Evolutionary conservation across 805 yeast species (phyloP).

Genomic region (Yarrowia phangngaensis): DNA sequence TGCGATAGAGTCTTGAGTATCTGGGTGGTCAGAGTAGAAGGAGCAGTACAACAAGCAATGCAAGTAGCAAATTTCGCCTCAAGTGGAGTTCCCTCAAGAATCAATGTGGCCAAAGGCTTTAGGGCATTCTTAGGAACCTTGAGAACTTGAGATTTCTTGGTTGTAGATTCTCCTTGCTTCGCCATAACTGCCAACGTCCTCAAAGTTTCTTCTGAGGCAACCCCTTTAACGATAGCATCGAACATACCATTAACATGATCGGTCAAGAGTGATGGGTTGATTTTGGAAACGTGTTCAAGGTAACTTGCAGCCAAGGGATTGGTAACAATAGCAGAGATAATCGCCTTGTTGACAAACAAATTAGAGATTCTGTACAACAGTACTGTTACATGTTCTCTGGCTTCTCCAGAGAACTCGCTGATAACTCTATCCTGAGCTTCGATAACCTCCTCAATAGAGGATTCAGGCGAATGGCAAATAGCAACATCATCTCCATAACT

Average conservation of each 20-base stretch:
- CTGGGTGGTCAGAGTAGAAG: neutral
- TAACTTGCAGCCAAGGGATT: conserved; percentile 50
- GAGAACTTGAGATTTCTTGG: conserved; percentile 4
- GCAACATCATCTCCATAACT: conserved; percentile 43
- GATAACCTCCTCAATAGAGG: conserved; percentile 2
- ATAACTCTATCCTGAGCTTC: conserved; percentile 14
- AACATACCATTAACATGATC: conserved; percentile 52
- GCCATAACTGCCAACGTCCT: conserved; percentile 14
- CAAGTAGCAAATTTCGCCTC: conserved; percentile 25
- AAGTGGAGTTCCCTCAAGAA: neutral
- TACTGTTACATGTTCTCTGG: conserved; percentile 32
- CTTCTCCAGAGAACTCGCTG: neutral
- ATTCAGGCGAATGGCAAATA: neutral
- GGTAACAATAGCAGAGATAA: conserved; percentile 52
- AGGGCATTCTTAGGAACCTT: conserved; percentile 6
- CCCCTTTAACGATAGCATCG: conserved; percentile 41
- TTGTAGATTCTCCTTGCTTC: neutral
- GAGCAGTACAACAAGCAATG: conserved; percentile 23
- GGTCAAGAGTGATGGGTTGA: conserved; percentile 61
- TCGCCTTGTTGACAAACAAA: conserved; percentile 61
- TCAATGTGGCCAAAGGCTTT: conserved; percentile 2
- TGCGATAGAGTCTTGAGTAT: neutral
- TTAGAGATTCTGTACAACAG: conserved; percentile 60
- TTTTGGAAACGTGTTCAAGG: conserved; percentile 55
- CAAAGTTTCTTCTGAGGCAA: conserved; percentile 20